Conservation (phyloP, 805 yeast genomes). For the Spathaspora girioi region DNA sequence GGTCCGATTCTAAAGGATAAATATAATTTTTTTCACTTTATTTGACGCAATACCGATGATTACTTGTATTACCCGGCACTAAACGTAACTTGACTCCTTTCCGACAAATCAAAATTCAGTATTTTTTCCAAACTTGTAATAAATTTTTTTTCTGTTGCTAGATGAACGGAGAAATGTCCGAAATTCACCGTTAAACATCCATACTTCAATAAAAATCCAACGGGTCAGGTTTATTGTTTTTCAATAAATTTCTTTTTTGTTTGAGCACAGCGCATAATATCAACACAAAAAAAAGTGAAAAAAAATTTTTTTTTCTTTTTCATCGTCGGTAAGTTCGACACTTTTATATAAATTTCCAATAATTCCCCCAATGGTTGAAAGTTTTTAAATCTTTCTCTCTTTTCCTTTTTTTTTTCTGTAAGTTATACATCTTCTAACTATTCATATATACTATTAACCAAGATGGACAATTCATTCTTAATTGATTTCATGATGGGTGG, state of each 20-base stretch:
- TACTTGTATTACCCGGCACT: background rate
- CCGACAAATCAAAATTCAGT: conserved; percentile 2
- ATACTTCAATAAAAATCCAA: background rate
- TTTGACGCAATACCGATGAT: background rate
- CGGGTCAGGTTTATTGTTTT: conserved; percentile 1
- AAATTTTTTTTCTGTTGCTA: background rate
- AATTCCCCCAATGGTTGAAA: background rate
- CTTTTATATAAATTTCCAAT: conserved; percentile 1
- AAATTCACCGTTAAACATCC: conserved; percentile 2
- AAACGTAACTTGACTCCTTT: background rate
- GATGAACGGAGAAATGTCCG: conserved; percentile 1
- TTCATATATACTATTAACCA: conserved; percentile 11
- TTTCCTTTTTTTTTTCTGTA: conserved; percentile 3
- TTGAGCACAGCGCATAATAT: background rate
- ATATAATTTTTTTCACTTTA: background rate
- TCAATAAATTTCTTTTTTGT: background rate
- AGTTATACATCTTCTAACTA: conserved; percentile 2
- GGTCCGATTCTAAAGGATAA: background rate
- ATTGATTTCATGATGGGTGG: conserved; percentile 88
- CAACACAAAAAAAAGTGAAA: background rate
- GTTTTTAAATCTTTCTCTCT: conserved; percentile 1
- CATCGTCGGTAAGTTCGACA: background rate
- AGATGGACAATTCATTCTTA: conserved; percentile 24
- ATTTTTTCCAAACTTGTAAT: background rate
- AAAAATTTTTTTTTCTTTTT: background rate